phyloP scores from a whole-genome alignment of 2,329 filamentous ascomycete species.

The Cercospora sesami region DNA sequence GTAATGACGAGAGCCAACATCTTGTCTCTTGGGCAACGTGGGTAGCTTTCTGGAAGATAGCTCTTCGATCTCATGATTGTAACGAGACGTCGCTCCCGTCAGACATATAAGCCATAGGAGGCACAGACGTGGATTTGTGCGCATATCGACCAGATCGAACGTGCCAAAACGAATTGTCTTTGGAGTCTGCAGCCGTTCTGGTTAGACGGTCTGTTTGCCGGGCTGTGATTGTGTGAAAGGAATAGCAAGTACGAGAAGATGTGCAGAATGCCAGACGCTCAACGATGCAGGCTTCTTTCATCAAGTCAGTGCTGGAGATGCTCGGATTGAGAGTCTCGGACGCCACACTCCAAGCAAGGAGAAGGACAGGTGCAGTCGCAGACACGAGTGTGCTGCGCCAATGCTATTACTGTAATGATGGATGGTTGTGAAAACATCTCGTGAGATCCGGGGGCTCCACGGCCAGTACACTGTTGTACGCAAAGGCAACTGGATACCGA shows the following conservation, averaged over 20 bases:
- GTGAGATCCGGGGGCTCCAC: background rate
- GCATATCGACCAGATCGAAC: background rate
- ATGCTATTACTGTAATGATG: background rate
- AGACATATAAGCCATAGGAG: background rate
- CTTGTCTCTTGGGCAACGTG: constrained; percentile 20
- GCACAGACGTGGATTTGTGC: background rate
- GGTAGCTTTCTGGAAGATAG: background rate
- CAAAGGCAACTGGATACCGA: background rate
- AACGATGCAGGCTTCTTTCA: background rate
- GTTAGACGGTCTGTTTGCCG: background rate
- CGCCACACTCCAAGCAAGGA: background rate
- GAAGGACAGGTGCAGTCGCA: background rate
- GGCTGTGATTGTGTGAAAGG: background rate
- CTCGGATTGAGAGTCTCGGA: background rate
- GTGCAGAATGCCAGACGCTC: background rate
- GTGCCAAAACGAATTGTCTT: background rate
- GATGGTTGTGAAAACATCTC: background rate
- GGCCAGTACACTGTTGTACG: background rate
- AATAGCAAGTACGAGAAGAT: background rate
- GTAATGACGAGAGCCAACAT: constrained; percentile 21
- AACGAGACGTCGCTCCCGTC: constrained; percentile 11
- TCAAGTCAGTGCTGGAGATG: background rate
- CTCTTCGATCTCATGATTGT: constrained; percentile 24
- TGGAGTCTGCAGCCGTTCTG: background rate
- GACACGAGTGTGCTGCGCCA: background rate